phyloP scores from a whole-genome alignment of 768 basidiomycete genomes.

The Cystobasidium tubakii region DNA sequence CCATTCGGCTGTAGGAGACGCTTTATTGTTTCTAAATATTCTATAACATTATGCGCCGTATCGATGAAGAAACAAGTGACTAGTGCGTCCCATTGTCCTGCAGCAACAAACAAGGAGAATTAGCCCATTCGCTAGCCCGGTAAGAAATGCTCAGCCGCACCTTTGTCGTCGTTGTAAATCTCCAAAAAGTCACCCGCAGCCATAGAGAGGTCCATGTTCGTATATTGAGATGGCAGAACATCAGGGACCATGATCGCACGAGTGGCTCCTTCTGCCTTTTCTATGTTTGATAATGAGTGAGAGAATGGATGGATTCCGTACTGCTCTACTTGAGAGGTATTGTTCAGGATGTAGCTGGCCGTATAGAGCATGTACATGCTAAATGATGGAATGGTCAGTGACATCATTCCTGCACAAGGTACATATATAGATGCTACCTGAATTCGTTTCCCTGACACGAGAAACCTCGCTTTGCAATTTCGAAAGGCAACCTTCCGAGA shows the following conservation, averaged over 20 bases:
- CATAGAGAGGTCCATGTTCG: slow-evolving; percentile 31
- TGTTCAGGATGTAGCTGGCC: slow-evolving; percentile 32
- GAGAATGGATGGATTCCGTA: slow-evolving; percentile 34
- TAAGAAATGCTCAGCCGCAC: neutral
- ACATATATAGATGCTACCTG: too few species aligned
- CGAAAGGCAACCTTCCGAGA: slow-evolving; percentile 35
- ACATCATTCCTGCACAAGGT: too few species aligned
- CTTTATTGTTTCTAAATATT: slow-evolving; percentile 81
- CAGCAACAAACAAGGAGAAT: neutral
- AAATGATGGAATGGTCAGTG: neutral
- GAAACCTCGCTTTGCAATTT: slow-evolving; percentile 34
- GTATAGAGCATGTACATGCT: slow-evolving; percentile 39
- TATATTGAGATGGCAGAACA: slow-evolving; percentile 19
- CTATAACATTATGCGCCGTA: slow-evolving; percentile 86
- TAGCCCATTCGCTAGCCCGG: too few species aligned
- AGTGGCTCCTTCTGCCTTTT: neutral
- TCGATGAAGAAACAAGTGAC: slow-evolving; percentile 97
- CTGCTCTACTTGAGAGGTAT: neutral
- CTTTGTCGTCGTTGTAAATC: slow-evolving; percentile 24
- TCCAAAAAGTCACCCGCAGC: slow-evolving; percentile 37
- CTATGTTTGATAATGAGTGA: slow-evolving; percentile 36
- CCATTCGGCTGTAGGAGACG: slow-evolving; percentile 75
- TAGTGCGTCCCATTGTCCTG: slow-evolving; percentile 76
- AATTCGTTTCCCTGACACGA: slow-evolving; percentile 37
- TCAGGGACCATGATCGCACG: slow-evolving; percentile 30